Conservation (phyloP, 148 eudicot genomes). For the Pouteria glomerata region DNA sequence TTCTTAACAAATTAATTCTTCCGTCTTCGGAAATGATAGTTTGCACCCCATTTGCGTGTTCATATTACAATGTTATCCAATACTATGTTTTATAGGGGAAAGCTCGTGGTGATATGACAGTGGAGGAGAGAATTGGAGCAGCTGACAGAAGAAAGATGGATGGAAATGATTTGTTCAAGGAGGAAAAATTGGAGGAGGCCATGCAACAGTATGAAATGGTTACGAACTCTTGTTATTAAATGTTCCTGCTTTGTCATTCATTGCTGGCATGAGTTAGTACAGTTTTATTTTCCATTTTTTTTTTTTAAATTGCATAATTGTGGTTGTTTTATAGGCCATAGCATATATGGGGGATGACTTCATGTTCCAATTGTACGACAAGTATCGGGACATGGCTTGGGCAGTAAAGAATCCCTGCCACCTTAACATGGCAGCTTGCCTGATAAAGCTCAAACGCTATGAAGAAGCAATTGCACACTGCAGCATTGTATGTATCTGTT, state of each 20-base stretch:
- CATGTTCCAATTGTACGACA: constrained; percentile 95
- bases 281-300: background rate
- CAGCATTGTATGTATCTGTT: constrained; percentile 65
- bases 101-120: constrained; percentile 96
- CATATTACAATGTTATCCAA: background rate
- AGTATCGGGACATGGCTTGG: constrained; percentile 93
- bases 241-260: background rate
- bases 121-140: constrained; percentile 91
- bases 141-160: constrained; percentile 98
- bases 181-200: constrained; percentile 89
- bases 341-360: constrained; percentile 99
- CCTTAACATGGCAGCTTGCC: constrained; percentile 91
- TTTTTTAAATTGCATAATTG: background rate
- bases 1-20: background rate
- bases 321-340: constrained; percentile 52
- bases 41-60: background rate
- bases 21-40: no score
- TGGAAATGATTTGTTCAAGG: constrained; percentile 89
- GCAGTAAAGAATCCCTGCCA: constrained; percentile 98
- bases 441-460: constrained; percentile 76
- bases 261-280: background rate
- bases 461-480: constrained; percentile 93
- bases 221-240: constrained; percentile 5
- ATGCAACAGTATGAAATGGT: constrained; percentile 99
- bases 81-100: constrained; percentile 65